These are phyloP conservation scores for Alternaria postmessia DNA, from an alignment of 2,329 filamentous ascomycete genomes.

Conservation along the genomic window DNA sequence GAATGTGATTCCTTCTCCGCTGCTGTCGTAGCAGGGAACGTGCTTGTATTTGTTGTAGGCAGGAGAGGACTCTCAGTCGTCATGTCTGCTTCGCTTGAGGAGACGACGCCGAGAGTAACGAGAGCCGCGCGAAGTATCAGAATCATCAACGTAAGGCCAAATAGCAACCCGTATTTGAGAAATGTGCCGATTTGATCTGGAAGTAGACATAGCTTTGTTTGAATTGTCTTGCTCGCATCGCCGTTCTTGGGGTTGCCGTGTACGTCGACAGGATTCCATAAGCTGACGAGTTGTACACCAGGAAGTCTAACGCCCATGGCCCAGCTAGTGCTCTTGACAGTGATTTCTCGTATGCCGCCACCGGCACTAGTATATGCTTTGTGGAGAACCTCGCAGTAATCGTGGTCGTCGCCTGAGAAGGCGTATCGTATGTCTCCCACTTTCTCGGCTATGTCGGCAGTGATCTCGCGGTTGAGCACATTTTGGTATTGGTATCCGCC, in stretches of 20 bases:
- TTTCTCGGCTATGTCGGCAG: constrained; percentile 75
- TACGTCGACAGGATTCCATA: constrained; percentile 88
- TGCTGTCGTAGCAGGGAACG: constrained; percentile 18
- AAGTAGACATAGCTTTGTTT: constrained; percentile 89
- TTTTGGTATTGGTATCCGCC: constrained; percentile 97
- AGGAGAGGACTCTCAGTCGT: constrained; percentile 36
- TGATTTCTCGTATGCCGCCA: constrained; percentile 75
- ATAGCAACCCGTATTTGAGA: constrained; percentile 75
- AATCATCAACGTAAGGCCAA: constrained; percentile 61
- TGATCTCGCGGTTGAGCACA: constrained; percentile 80
- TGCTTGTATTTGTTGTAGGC: constrained; percentile 32
- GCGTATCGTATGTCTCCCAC: constrained; percentile 84
- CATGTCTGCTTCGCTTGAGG: constrained; percentile 9
- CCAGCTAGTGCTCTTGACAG: constrained; percentile 94
- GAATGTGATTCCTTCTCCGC: constrained; percentile 37
- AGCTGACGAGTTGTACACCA: constrained; percentile 84
- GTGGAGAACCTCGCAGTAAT: constrained; percentile 93
- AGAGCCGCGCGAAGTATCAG: constrained; percentile 57
- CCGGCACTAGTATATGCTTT: constrained; percentile 68
- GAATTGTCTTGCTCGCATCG: constrained; percentile 68
- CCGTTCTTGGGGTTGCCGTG: constrained; percentile 38
- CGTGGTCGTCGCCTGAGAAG: constrained; percentile 97
- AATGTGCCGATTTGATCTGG: constrained; percentile 89
- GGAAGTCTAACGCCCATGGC: constrained; percentile 92
- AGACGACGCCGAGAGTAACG: constrained; percentile 37